Evolutionary conservation across 2,329 filamentous ascomycete species (phyloP).

Genomic region (Laburnicola sp.): DNA sequence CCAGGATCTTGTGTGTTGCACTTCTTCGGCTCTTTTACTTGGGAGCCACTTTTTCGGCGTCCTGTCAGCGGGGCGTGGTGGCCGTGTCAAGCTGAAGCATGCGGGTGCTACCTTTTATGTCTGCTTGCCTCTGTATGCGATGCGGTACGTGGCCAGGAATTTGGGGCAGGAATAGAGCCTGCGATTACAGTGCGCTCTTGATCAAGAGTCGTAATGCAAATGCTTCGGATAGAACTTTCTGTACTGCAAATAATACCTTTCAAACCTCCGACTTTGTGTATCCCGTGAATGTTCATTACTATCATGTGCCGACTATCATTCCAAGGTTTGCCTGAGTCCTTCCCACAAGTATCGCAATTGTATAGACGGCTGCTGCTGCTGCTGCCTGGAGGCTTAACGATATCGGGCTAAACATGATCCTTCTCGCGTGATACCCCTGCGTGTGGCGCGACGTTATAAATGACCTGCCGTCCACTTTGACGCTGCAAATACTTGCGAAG

Average conservation of each 20-base stretch:
- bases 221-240: conserved; percentile 9
- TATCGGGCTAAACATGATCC: background rate
- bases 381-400: conserved; percentile 3
- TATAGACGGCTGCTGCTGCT: background rate
- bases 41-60: background rate
- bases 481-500: background rate
- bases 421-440: background rate
- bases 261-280: no score
- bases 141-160: no score
- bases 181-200: background rate
- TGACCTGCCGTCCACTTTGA: background rate
- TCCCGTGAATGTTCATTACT: background rate
- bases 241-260: conserved; percentile 25
- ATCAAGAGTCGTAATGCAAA: background rate
- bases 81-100: no score
- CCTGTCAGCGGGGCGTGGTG: background rate
- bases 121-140: background rate
- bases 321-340: no score
- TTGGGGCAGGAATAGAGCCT: background rate
- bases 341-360: no score
- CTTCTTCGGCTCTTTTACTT: background rate
- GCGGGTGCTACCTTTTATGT: no score
- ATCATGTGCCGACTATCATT: no score
- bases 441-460: background rate
- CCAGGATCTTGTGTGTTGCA: background rate